Evolutionary conservation across 2,329 filamentous ascomycete species (phyloP).

Genomic region (Scleromitrula shiraiana): DNA sequence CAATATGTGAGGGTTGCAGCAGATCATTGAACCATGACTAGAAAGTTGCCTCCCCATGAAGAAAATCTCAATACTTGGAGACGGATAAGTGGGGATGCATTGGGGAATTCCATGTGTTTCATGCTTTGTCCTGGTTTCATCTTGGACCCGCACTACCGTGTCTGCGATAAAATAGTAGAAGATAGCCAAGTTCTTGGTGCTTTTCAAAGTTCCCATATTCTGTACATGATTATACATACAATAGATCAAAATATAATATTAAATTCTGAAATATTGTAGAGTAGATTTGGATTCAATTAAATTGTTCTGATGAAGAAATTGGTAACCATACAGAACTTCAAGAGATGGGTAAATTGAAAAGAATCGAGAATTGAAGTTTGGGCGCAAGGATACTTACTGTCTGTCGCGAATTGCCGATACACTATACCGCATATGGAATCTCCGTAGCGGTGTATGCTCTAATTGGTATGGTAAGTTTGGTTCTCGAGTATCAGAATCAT

Average conservation of each 20-base stretch:
- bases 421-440: no score
- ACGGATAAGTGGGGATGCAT: neutral
- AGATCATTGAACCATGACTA: neutral
- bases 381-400: no score
- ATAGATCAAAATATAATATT: no score
- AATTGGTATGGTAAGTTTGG: neutral
- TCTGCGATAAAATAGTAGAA: neutral
- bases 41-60: neutral
- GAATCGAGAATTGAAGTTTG: no score
- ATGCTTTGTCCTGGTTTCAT: slow-evolving; percentile 9
- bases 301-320: no score
- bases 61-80: neutral
- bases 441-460: no score
- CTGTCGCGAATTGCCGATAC: neutral
- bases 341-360: no score
- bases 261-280: no score
- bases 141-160: slow-evolving; percentile 1
- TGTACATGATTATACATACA: neutral
- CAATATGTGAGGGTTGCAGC: neutral
- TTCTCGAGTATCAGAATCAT: neutral
- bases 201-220: no score
- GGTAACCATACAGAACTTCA: no score
- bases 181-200: no score
- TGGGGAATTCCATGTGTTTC: slow-evolving; percentile 1
- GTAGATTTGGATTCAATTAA: no score